Evolutionary conservation across 805 yeast species (phyloP), one percentile per base, ranked within the genome.

Genomic region (Saccharomycopsis babjevae): DNA sequence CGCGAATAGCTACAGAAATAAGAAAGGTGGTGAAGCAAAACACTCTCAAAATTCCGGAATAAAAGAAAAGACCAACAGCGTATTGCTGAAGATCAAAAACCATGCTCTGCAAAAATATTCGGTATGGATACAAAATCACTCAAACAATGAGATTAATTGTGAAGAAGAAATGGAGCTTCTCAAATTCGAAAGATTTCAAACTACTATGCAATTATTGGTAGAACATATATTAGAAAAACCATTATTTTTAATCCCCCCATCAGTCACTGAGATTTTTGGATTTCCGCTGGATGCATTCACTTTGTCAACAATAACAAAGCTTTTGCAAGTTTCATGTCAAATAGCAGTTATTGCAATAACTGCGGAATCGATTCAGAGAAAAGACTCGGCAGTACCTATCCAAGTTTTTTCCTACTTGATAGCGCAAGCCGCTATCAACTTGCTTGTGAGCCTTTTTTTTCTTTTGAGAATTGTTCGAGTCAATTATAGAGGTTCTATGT

Each of bases 391-490:
- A 15, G 59, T 64, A n/a, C 22, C 25, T 8, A 58, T 57, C 32
- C 46, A 57, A 20, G 60, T 62, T 13, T 64, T 64, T 61, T 60
- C 64, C 4, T 64, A 57, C 25, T 57, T 64, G 18, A 57, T 64
- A 28, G 61, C 64, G 10, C 63, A 64, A 40, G 59, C 65, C 5
- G 56, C 64, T 15, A 62, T 64, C 25, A 58, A 57, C 15, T 56
- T 64, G 59, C 60, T 63, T 4, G 46, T 64, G 20, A 50, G 59
- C 28, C 55, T 59, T 16, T 36, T 60, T 16, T 64, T 64, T 43
- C 16, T 42, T 22, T 56, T 62, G 10, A 20, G 65, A 28, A 59
- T 64, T 18, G 34, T 64, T 22, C 57, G 58, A 34, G 56, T 61
- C n/a, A 61, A 57, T 11, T 50, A 56, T n/a, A 59, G 54, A 36